These are phyloP conservation scores for Diutina scorzettiae DNA, from an alignment of 1,139 yeast genomes.

Conservation along the genomic window DNA sequence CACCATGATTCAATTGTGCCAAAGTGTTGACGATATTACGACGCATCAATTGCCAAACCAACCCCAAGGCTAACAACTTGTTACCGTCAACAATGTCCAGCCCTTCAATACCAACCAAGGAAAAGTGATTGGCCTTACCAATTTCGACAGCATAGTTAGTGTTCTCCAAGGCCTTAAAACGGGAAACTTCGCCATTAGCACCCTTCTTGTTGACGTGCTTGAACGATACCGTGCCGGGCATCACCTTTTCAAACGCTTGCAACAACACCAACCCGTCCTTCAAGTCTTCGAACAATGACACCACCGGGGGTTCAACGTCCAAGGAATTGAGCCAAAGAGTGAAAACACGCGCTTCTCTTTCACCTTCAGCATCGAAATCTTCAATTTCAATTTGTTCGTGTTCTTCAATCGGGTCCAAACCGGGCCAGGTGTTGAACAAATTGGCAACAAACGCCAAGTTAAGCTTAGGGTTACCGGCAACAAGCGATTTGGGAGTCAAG, in stretches of 20 bases:
- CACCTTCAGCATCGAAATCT: constrained; percentile 98
- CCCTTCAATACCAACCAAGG: constrained; percentile 96
- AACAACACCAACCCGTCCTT: constrained; percentile 84
- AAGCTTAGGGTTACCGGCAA: constrained; percentile 92
- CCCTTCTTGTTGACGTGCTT: constrained; percentile 80
- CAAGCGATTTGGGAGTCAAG: constrained; percentile 84
- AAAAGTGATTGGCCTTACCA: constrained; percentile 85
- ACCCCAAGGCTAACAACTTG: constrained; percentile 79
- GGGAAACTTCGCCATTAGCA: constrained; percentile 60
- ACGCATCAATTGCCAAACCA: constrained; percentile 98
- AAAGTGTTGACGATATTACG: constrained; percentile 83
- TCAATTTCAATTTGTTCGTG: constrained; percentile 79
- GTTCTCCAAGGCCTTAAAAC: constrained; percentile 93
- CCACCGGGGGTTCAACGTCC: constrained; percentile 92
- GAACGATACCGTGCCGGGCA: constrained; percentile 81
- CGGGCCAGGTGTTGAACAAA: constrained; percentile 91
- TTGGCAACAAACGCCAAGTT: constrained; percentile 96
- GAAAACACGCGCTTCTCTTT: constrained; percentile 97
- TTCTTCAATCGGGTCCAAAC: constrained; percentile 91
- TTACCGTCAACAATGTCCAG: constrained; percentile 94
- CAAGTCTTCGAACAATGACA: constrained; percentile 83
- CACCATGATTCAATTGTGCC: constrained; percentile 34
- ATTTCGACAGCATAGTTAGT: constrained; percentile 93
- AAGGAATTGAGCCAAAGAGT: constrained; percentile 94
- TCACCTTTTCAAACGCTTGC: constrained; percentile 91